A percentile compares a stretch with the other conserved stretches of the same genome.
Evolutionary conservation across 225 moss, liverwort and hornwort species (phyloP).

Genomic region (Pleurozium schreberi): DNA sequence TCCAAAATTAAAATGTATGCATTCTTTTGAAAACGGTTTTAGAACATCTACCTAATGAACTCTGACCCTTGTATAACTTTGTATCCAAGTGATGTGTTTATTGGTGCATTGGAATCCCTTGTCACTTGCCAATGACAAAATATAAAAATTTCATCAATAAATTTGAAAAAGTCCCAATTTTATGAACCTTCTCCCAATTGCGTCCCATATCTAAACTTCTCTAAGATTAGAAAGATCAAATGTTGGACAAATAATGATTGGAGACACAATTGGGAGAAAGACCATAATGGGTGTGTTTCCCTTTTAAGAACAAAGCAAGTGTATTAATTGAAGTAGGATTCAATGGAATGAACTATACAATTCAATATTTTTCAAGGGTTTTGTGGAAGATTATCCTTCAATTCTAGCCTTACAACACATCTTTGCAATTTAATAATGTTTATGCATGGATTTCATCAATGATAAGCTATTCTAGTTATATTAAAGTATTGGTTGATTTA

Average conservation of each 20-base stretch:
- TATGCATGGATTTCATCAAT: neutral
- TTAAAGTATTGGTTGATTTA: neutral
- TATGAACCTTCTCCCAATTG: accelerated
- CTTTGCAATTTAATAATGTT: neutral
- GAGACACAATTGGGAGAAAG: neutral
- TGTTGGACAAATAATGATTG: neutral
- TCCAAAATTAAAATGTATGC: neutral
- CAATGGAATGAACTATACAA: neutral
- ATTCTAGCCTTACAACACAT: neutral
- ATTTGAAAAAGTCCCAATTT: neutral
- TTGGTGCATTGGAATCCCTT: too few relatives aligned
- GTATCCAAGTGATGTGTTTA: neutral
- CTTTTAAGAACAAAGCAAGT: neutral
- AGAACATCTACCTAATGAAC: neutral
- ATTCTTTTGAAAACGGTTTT: accelerated
- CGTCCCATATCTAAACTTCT: neutral
- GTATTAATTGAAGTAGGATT: neutral
- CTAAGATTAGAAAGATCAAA: neutral
- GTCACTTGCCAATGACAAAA: neutral
- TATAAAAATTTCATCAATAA: neutral
- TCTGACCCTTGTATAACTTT: neutral
- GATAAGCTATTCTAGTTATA: neutral
- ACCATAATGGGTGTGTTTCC: neutral
- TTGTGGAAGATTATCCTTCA: neutral
- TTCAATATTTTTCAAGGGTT: neutral